Evolutionary conservation across 2,329 filamentous ascomycete genomes (phyloP).

Genomic region (Aspergillus jensenii): DNA sequence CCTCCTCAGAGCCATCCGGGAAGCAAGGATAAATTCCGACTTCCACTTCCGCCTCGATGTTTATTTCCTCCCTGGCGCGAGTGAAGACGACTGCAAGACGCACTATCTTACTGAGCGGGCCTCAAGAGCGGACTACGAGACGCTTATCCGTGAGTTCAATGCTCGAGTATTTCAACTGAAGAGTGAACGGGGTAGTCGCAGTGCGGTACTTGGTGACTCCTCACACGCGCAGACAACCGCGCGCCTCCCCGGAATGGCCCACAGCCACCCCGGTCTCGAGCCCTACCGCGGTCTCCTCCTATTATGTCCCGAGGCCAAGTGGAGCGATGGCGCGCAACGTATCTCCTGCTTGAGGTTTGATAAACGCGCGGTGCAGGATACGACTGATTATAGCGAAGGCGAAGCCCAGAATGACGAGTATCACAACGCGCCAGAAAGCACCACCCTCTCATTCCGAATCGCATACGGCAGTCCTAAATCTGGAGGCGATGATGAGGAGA

Average conservation of each 20-base stretch:
- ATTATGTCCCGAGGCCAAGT: neutral
- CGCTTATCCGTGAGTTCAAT: neutral
- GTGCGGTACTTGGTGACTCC: neutral
- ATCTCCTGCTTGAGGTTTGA: neutral
- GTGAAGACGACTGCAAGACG: neutral
- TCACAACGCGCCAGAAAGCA: neutral
- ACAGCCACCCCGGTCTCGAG: neutral
- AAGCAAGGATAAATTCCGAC: neutral
- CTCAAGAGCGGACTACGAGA: neutral
- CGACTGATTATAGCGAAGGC: neutral
- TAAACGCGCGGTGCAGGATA: neutral
- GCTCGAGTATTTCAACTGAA: neutral
- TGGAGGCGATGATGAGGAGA: neutral
- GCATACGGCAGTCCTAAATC: neutral
- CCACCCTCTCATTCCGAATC: neutral
- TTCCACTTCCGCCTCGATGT: conserved; percentile 9
- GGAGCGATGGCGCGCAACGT: neutral
- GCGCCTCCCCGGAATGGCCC: neutral
- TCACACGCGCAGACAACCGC: no score
- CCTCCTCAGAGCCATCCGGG: neutral
- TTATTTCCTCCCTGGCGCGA: conserved; percentile 5
- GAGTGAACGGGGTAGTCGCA: neutral
- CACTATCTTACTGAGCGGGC: conserved; percentile 4
- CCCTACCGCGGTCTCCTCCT: neutral
- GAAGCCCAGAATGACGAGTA: neutral